Evolutionary conservation across 208 protist species (phyloP).

Genomic region (Leptomonas seymouri): DNA sequence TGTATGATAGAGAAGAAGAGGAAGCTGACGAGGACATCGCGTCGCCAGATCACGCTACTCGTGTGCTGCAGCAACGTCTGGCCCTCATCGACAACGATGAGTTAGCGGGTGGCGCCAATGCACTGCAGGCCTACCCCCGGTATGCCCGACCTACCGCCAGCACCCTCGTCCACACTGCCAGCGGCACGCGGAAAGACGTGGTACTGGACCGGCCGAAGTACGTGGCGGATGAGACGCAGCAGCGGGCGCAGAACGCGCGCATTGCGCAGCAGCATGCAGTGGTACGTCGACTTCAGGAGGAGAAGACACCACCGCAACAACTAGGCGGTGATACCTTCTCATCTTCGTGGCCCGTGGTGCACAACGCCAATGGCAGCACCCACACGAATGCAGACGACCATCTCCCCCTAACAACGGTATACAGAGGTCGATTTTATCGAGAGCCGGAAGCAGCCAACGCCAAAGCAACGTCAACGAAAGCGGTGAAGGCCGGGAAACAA

Average conservation of each 20-base stretch:
- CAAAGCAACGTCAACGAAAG: neutral
- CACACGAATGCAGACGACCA: neutral
- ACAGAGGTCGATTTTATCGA: slow-evolving; percentile 10
- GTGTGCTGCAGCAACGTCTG: slow-evolving; percentile 33
- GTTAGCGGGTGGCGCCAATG: slow-evolving; percentile 41
- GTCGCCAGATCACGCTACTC: neutral
- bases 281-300: slow-evolving; percentile 38
- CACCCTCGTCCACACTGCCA: slow-evolving; percentile 60
- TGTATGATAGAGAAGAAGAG: neutral
- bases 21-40: neutral
- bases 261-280: slow-evolving; percentile 64
- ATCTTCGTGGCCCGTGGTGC: slow-evolving; percentile 2
- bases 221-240: slow-evolving; percentile 44
- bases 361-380: neutral
- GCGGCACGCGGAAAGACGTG: slow-evolving; percentile 38
- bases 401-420: slow-evolving; percentile 5
- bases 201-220: slow-evolving; percentile 49
- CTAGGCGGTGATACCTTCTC: neutral
- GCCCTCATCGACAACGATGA: slow-evolving; percentile 66
- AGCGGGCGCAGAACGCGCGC: slow-evolving; percentile 46
- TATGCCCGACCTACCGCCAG: slow-evolving; percentile 70
- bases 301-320: neutral
- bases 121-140: slow-evolving; percentile 35
- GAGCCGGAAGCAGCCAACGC: neutral
- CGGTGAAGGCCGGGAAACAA: neutral